Evolutionary conservation across 805 yeast genomes (phyloP).

Genomic region (Ogataea ganodermae): DNA sequence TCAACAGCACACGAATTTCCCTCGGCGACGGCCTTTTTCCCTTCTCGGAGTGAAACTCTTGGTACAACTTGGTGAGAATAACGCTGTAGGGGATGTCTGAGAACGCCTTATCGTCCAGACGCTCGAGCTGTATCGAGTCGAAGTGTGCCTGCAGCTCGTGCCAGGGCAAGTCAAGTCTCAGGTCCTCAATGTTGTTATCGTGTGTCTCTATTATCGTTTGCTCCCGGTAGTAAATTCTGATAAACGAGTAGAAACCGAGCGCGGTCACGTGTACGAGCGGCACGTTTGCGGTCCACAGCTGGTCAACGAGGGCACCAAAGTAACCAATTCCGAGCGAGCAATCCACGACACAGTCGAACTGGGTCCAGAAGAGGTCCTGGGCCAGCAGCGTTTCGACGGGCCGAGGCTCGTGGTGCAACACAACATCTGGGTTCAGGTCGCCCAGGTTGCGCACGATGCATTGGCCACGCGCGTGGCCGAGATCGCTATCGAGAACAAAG

Average conservation of each 20-base stretch:
- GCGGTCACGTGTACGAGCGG: conserved; percentile 57
- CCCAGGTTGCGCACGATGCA: conserved; percentile 43
- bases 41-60: conserved; percentile 37
- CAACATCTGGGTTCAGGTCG: conserved; percentile 64
- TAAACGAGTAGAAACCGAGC: conserved; percentile 65
- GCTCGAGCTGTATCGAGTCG: conserved; percentile 50
- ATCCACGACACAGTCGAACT: conserved; percentile 52
- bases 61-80: conserved; percentile 56
- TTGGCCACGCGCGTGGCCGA: conserved; percentile 44
- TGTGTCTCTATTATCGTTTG: conserved; percentile 78
- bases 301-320: conserved; percentile 30
- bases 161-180: conserved; percentile 76
- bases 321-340: conserved; percentile 12
- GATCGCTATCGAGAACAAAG: conserved; percentile 49
- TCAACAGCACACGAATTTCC: conserved; percentile 23
- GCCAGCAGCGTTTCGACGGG: conserved; percentile 8
- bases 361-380: conserved; percentile 42
- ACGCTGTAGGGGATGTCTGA: conserved; percentile 73
- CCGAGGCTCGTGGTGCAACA: conserved; percentile 35
- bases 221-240: conserved; percentile 55
- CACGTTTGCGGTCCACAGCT: conserved; percentile 45
- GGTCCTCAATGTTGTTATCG: conserved; percentile 56
- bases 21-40: conserved; percentile 27
- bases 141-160: conserved; percentile 54
- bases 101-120: conserved; percentile 44